Base-by-base conservation (phyloP, 139 green algal species). In the Chlamydomonas applanata region DNA sequence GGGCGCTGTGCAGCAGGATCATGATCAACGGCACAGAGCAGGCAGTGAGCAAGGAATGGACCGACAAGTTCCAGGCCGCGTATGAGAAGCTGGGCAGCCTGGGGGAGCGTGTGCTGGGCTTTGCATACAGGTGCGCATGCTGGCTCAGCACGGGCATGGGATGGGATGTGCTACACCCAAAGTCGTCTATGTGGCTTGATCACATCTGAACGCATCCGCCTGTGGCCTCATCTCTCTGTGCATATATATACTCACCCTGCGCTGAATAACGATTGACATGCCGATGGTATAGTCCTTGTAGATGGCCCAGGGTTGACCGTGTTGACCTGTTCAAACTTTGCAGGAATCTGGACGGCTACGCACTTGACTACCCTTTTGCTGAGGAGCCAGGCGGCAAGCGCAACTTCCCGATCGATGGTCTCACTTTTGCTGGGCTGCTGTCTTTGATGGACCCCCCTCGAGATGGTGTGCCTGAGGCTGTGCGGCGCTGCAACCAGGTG, bases 371-470 rank as follows among this genome's bases (percentile, higher is more conserved):
- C 66, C 36, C 53, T 11, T 91, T 87, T 70, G 86, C 80, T 56
- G 81, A 84, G 69, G 91, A 94, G 76, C 88, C 89, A 1, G 53
- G 83, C 60, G 68, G 85, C 54, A 49, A 49, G 40, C 40, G 40
- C 40, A 94, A 94, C 80, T 94, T 94, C 74, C 67, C 74, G 0
- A 75, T 73, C 11, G 61, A 79, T 30, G 83, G 80, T 16, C 80
- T 94, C 9, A 90, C 87, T 17, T 95, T 95, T 63, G 76, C 83
- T 33, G 92, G 92, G 16, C 84, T 97, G 17, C 80, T 94, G 61
- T 88, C 82, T 22, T 76, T 97, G 65, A 88, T 97, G 33, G 92
- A 97, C 84, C 92, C 92, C 3, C 92, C 92, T 2, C 72, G 92
- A 1, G 71, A 85, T 19, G 92, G 87, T 53, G 90, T 95, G 57